phyloP scores from a whole-genome alignment of 1,284 basidiomycete species.

The Tausonia pullulans region DNA sequence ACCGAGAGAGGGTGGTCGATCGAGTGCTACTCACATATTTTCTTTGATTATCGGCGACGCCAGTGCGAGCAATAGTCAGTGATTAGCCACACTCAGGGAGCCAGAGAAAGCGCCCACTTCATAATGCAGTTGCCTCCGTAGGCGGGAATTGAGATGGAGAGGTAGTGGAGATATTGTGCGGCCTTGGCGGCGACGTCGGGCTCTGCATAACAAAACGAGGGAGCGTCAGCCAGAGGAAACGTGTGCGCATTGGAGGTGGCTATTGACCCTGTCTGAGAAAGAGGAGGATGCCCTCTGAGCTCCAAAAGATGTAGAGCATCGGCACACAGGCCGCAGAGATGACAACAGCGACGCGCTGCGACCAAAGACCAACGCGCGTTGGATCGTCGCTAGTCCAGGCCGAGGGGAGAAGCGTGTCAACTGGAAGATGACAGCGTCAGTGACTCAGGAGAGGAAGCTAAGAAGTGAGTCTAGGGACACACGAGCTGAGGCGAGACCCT shows the following conservation, averaged over 20 bases:
- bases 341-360: conserved; percentile 69
- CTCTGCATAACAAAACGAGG: conserved; percentile 32
- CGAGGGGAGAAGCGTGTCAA: conserved; percentile 80
- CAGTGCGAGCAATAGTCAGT: conserved; percentile 45
- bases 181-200: conserved; percentile 71
- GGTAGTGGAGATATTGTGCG: conserved; percentile 61
- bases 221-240: not conserved
- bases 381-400: conserved; percentile 82
- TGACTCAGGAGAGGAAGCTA: not conserved
- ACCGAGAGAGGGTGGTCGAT: no score
- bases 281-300: conserved; percentile 46
- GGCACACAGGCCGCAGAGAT: conserved; percentile 42
- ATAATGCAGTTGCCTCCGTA: conserved; percentile 37
- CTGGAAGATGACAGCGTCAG: conserved; percentile 16
- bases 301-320: conserved; percentile 23
- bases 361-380: conserved; percentile 76
- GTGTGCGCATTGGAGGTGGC: not conserved
- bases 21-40: no score
- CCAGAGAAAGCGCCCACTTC: not conserved
- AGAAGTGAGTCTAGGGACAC: conserved; percentile 16
- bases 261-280: conserved; percentile 55
- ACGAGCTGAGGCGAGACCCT: conserved; percentile 65
- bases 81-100: no score
- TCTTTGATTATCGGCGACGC: conserved; percentile 46
- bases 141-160: conserved; percentile 74